These are phyloP conservation scores for Rhodotorula babjevae DNA, from an alignment of 768 basidiomycete genomes.

Conservation along the genomic window DNA sequence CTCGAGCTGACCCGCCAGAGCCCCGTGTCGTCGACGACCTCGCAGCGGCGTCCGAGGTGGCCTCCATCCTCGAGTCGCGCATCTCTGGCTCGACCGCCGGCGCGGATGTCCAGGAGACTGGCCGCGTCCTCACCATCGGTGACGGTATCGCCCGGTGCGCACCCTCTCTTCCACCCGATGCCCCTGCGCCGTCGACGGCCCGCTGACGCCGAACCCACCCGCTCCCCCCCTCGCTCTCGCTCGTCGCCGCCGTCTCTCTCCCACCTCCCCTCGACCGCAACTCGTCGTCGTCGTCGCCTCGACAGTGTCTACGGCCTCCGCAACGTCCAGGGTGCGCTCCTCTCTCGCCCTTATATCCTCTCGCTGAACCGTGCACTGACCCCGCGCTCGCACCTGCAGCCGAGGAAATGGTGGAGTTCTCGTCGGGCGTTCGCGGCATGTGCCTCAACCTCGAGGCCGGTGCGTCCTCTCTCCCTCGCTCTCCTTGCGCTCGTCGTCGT, in stretches of 20 bases:
- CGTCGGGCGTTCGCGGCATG: slow-evolving; percentile 99
- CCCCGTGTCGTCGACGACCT: not conserved
- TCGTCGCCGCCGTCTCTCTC: too few species aligned
- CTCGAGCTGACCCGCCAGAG: slow-evolving; percentile 3
- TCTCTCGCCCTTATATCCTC: not conserved
- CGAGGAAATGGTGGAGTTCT: slow-evolving; percentile 99
- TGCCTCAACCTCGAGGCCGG: slow-evolving; percentile 99
- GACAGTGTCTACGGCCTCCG: slow-evolving; percentile 91
- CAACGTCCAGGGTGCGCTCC: slow-evolving; percentile 83
- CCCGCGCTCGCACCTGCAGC: slow-evolving; percentile 29
- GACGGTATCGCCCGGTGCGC: slow-evolving; percentile 78
- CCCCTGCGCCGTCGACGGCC: too few species aligned
- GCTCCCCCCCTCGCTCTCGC: not conserved
- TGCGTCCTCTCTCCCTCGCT: not conserved
- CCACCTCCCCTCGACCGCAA: not conserved
- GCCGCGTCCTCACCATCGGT: slow-evolving; percentile 74
- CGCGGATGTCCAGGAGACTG: slow-evolving; percentile 97
- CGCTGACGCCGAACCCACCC: not conserved
- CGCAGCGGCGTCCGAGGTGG: slow-evolving; percentile 95
- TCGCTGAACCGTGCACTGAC: not conserved
- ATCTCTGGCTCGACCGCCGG: slow-evolving; percentile 87
- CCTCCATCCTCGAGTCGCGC: slow-evolving; percentile 96
- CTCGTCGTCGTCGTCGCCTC: not conserved
- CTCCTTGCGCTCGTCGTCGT: not conserved
- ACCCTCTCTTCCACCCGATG: not conserved